Conservation (phyloP, 2,329 filamentous ascomycete genomes). For the Hymenoscyphus fraxineus region DNA sequence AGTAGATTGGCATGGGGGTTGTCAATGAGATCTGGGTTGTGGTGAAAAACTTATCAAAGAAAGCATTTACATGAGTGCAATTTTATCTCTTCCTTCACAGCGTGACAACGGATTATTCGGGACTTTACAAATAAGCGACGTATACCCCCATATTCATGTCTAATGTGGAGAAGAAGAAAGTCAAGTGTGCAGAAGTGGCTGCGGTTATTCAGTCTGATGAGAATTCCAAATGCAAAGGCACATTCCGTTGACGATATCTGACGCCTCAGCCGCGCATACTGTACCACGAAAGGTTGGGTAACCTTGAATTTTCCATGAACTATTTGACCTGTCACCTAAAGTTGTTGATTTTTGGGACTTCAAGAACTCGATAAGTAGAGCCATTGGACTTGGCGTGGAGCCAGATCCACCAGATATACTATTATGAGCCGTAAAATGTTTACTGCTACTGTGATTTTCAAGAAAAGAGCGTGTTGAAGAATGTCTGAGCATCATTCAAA, state of each 20-base stretch:
- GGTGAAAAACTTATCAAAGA: background rate
- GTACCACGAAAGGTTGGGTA: too few relatives aligned
- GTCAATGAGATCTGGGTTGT: background rate
- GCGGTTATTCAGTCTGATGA: background rate
- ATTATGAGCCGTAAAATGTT: background rate
- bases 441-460: background rate
- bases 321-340: background rate
- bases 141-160: too few relatives aligned
- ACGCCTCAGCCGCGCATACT: background rate
- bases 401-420: background rate
- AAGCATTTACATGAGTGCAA: background rate
- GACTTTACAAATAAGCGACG: background rate
- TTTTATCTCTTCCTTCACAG: background rate
- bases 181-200: background rate
- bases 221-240: background rate
- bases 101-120: background rate
- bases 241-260: background rate
- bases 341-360: background rate
- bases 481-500: background rate
- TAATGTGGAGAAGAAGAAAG: background rate
- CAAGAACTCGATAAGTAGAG: background rate
- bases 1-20: background rate
- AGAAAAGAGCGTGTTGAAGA: background rate
- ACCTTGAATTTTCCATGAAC: background rate
- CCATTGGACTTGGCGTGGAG: background rate